phyloP scores from a whole-genome alignment of 1,139 yeast genomes.

The Hanseniaspora sp. region DNA sequence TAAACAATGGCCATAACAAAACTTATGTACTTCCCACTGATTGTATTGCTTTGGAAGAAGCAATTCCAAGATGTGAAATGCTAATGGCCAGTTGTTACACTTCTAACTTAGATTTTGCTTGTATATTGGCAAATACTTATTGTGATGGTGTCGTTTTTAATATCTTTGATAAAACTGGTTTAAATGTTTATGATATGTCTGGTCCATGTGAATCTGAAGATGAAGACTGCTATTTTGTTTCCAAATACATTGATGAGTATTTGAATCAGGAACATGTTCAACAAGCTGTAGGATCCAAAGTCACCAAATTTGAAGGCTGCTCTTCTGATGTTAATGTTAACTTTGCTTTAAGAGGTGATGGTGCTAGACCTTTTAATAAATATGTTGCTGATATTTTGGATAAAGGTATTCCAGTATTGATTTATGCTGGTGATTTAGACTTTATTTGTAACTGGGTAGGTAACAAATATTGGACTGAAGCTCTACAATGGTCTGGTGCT shows the following conservation, averaged over 20 bases:
- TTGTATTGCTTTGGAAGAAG: constrained; percentile 63
- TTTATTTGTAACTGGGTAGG: constrained; percentile 83
- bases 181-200: constrained; percentile 88
- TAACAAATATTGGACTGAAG: constrained; percentile 71
- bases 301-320: constrained; percentile 71
- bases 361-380: constrained; percentile 78
- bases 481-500: constrained; percentile 53
- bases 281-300: constrained; percentile 85
- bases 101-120: constrained; percentile 67
- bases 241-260: constrained; percentile 56
- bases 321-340: constrained; percentile 73
- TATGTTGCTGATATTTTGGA: constrained; percentile 47
- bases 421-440: constrained; percentile 80
- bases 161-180: constrained; percentile 82
- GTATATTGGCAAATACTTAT: constrained; percentile 88
- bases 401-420: constrained; percentile 55
- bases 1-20: constrained; percentile 10
- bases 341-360: constrained; percentile 77
- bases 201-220: constrained; percentile 71
- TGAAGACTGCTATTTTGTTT: constrained; percentile 66
- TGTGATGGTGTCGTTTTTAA: constrained; percentile 81
- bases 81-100: constrained; percentile 75
- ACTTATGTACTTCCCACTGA: constrained; percentile 42
- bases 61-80: constrained; percentile 70
- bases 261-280: constrained; percentile 59